These are phyloP conservation scores for Nothopassalora personata DNA, from an alignment of 2,329 filamentous ascomycete genomes.

Conservation along the genomic window DNA sequence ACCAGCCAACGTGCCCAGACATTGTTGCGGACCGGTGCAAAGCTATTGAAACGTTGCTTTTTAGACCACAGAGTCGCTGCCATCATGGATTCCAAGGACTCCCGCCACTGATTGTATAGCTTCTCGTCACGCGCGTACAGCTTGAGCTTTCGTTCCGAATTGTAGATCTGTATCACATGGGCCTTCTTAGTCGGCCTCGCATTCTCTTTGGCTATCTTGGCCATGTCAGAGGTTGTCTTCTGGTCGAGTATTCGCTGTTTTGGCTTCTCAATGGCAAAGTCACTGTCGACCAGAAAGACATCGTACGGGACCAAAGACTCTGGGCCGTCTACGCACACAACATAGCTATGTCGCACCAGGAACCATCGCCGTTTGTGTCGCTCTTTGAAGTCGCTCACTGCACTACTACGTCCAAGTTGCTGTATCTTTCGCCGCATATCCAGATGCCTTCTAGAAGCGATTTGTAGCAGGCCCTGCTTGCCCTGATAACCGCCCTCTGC, in stretches of 20 bases:
- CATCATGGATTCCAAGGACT: slow-evolving; percentile 84
- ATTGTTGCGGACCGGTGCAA: slow-evolving; percentile 78
- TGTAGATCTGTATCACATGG: slow-evolving; percentile 86
- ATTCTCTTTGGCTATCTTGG: slow-evolving; percentile 57
- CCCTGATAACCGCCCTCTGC: slow-evolving; percentile 96
- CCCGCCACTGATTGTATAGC: slow-evolving; percentile 84
- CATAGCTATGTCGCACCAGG: slow-evolving; percentile 92
- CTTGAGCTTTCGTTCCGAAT: slow-evolving; percentile 87
- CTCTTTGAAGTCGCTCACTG: slow-evolving; percentile 67
- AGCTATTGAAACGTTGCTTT: slow-evolving; percentile 84
- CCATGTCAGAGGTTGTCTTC: slow-evolving; percentile 56
- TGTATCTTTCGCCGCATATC: slow-evolving; percentile 28
- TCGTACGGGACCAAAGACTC: slow-evolving; percentile 99
- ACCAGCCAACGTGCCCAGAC: slow-evolving; percentile 96
- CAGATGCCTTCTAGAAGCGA: slow-evolving; percentile 71
- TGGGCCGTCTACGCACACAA: slow-evolving; percentile 96
- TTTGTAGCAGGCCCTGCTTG: slow-evolving; percentile 90
- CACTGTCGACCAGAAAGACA: slow-evolving; percentile 90
- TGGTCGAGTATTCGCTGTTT: slow-evolving; percentile 46
- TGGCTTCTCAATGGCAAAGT: slow-evolving; percentile 77
- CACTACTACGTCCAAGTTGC: slow-evolving; percentile 11
- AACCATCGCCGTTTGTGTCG: slow-evolving; percentile 96
- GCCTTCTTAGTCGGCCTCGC: slow-evolving; percentile 55
- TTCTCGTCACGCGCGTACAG: slow-evolving; percentile 86
- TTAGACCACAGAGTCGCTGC: slow-evolving; percentile 76